Conservation (phyloP, 345 rosid genomes). For the Mangifera indica region DNA sequence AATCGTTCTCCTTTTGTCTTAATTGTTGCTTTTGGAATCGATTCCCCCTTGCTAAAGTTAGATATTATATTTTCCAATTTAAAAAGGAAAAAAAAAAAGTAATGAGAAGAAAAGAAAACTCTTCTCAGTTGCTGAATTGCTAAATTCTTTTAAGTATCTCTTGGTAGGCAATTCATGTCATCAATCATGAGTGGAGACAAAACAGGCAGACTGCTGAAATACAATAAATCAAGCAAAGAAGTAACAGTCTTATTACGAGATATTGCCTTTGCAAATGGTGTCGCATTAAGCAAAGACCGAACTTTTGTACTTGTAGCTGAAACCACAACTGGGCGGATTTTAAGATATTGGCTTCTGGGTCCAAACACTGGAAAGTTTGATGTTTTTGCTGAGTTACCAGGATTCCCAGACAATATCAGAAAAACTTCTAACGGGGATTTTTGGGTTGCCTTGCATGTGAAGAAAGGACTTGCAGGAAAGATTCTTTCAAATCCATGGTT, state of each 20-base stretch:
- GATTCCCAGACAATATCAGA: conserved; percentile 66
- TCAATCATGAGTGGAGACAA: conserved; percentile 48
- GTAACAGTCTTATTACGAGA: conserved; percentile 47
- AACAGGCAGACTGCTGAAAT: conserved; percentile 68
- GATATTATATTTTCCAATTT: neutral
- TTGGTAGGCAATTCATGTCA: conserved; percentile 52
- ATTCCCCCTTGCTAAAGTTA: neutral
- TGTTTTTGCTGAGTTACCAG: conserved; percentile 54
- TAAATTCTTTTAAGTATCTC: neutral
- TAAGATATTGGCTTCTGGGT: conserved; percentile 51
- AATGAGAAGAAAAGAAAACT: neutral
- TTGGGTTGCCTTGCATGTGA: conserved; percentile 78
- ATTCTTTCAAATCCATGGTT: conserved; percentile 37
- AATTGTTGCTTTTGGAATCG: neutral
- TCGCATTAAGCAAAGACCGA: conserved; percentile 62
- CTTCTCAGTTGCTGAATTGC: neutral
- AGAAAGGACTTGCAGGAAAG: conserved; percentile 45
- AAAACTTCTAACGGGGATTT: conserved; percentile 58
- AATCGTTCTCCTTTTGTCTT: neutral
- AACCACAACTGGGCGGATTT: conserved; percentile 38
- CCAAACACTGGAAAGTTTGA: conserved; percentile 40
- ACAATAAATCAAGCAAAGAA: conserved; percentile 50
- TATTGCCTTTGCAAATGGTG: conserved; percentile 73
- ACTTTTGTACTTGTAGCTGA: conserved; percentile 58
- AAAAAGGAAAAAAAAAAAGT: neutral